phyloP scores from a whole-genome alignment of 1,139 yeast genomes.

The Yamadazyma diospyri region DNA sequence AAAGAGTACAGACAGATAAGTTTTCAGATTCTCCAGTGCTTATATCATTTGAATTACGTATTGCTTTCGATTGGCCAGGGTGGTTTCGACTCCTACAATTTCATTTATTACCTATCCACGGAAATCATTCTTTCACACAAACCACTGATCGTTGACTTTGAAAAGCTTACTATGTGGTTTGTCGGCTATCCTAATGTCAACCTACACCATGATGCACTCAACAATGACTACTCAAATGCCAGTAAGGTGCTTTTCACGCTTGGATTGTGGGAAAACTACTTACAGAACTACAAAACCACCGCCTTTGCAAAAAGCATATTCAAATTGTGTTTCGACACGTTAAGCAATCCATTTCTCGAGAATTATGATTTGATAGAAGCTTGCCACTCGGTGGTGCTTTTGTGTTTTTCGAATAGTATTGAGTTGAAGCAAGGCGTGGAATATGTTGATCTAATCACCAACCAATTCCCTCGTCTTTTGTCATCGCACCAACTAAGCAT shows the following conservation, averaged over 20 bases:
- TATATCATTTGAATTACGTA: conserved; percentile 56
- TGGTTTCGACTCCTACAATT: conserved; percentile 68
- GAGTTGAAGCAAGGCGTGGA: conserved; percentile 30
- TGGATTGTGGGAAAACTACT: conserved; percentile 56
- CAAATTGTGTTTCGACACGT: conserved; percentile 41
- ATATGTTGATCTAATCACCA: conserved; percentile 30
- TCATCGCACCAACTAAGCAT: conserved; percentile 57
- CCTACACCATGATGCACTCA: conserved; percentile 31
- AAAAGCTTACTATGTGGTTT: conserved; percentile 35
- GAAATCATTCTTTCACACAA: conserved; percentile 39
- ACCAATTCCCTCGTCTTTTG: conserved; percentile 56
- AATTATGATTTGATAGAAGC: conserved; percentile 52
- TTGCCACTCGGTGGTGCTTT: conserved; percentile 63
- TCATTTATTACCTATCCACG: conserved; percentile 52
- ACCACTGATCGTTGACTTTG: conserved; percentile 25
- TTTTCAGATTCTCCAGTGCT: conserved; percentile 37
- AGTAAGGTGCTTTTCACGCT: conserved; percentile 55
- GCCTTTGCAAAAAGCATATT: conserved; percentile 33
- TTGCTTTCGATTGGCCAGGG: conserved; percentile 62
- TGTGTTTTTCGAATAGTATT: conserved; percentile 31
- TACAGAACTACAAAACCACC: conserved; percentile 31
- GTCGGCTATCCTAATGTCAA: conserved; percentile 40
- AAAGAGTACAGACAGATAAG: conserved; percentile 28
- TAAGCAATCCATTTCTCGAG: conserved; percentile 26
- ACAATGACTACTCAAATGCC: conserved; percentile 32